Base-by-base conservation (phyloP, 345 rosid species). In the Citrus reticulata region DNA sequence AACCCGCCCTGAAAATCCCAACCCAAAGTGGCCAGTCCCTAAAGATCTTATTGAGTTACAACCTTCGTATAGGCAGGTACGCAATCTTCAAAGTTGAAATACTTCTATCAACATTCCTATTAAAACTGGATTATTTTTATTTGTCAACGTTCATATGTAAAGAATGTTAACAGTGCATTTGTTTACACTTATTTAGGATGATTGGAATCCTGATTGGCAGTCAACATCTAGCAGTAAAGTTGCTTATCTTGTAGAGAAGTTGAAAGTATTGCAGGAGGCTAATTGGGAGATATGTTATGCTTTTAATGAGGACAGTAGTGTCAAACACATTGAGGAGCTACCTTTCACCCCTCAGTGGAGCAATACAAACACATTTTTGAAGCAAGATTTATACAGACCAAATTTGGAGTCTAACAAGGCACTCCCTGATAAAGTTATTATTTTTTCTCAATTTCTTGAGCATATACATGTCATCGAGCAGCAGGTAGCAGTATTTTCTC, bases 181-280 rank as follows among this genome's bases (percentile, higher is more conserved):
- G 64, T 68, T 83, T 54, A 71, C 79, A 67, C 87, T 91, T 54
- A 66, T 79, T 71, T 88, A 96, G 99, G 99, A 96, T 85, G 89
- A 90, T 79, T 96, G 99, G 99, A 78, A 94, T 87, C 94, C 99
- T 30, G 99, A 94, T 87, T 96, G 99, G 99, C 93, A 90, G 77
- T 94, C 95, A 67, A 96, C 99, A 40, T 87, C 97, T 35, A 96
- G 99, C 86, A 93, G 97, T 87, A 96, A 96, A 86, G 95, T 94
- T 68, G 75, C 93, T 80, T 94, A 96, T 78, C 92, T 96, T 27
- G 88, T 94, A 58, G 80, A 89, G 75, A 93, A 86, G 89, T 78
- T 96, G 88, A 91, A 82, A 77, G 88, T 74, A 77, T 80, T 96
- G 88, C 94, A 81, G 74, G 91, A 87, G 85, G 83, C 82, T 79